Conservation (phyloP, 805 yeast species). For the Yamadazyma ubonensis region DNA sequence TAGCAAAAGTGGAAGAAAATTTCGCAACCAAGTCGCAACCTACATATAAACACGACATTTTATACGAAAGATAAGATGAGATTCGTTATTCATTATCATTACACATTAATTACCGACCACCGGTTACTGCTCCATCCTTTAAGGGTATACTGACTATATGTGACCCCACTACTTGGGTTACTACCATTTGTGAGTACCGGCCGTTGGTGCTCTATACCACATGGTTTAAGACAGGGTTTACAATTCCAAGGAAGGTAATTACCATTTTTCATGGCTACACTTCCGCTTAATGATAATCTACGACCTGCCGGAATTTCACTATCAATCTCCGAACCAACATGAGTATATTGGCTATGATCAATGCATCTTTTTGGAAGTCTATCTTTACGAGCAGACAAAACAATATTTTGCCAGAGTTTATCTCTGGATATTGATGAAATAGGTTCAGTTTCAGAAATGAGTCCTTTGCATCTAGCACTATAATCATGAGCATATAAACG, state of each 20-base stretch:
- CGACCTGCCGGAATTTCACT: no score
- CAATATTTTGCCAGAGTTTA: conserved; percentile 53
- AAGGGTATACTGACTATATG: conserved; percentile 47
- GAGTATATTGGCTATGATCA: conserved; percentile 22
- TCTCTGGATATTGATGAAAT: conserved; percentile 46
- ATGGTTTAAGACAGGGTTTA: conserved; percentile 28
- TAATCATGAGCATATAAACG: conserved; percentile 51
- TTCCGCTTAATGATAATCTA: no score
- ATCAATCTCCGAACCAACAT: conserved; percentile 20
- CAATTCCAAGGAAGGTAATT: conserved; percentile 26
- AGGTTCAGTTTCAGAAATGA: conserved; percentile 21
- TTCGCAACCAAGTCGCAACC: no score
- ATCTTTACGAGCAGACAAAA: conserved; percentile 53
- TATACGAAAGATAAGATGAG: background rate
- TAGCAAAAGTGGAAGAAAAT: no score
- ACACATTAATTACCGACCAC: conserved; percentile 27
- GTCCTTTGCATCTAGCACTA: conserved; percentile 34
- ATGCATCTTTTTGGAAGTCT: conserved; percentile 21
- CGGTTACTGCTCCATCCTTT: conserved; percentile 51
- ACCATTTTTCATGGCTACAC: conserved; percentile 22
- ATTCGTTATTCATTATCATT: conserved; percentile 2
- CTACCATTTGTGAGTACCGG: conserved; percentile 25
- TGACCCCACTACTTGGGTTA: conserved; percentile 38
- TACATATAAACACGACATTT: background rate
- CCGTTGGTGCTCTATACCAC: conserved; percentile 30